Percentiles rank a stretch among this genome's conserved stretches.
phyloP scores from a whole-genome alignment of 345 rosid species.

The Balakata baccata region DNA sequence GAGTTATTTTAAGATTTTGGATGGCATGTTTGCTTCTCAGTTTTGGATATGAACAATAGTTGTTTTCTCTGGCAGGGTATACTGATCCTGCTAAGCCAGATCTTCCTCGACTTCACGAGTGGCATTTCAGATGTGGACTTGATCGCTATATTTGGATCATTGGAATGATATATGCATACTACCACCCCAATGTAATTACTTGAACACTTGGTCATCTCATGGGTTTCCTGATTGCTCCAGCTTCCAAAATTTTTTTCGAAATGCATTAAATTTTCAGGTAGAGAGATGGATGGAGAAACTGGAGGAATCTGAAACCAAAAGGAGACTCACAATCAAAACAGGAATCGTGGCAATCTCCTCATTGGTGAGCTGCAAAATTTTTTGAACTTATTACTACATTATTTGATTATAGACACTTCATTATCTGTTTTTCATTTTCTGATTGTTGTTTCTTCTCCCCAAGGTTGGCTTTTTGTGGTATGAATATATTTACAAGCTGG shows the following conservation, averaged over 20 bases:
- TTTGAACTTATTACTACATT: constrained; percentile 4
- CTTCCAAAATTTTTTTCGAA: constrained; percentile 12
- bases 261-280: constrained; percentile 47
- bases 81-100: constrained; percentile 89
- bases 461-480: constrained; percentile 96
- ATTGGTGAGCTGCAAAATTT: constrained; percentile 49
- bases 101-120: constrained; percentile 76
- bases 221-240: constrained; percentile 9
- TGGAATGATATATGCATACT: constrained; percentile 95
- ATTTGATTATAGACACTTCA: constrained; percentile 11
- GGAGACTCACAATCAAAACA: constrained; percentile 60
- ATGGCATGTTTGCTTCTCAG: neutral
- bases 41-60: constrained; percentile 15
- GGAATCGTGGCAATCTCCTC: constrained; percentile 47
- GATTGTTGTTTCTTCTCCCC: constrained; percentile 15
- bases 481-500: constrained; percentile 86
- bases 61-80: constrained; percentile 52
- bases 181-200: constrained; percentile 75
- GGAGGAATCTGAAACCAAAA: constrained; percentile 84
- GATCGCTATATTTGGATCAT: constrained; percentile 96
- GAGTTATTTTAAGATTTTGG: neutral
- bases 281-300: constrained; percentile 98
- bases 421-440: constrained; percentile 2
- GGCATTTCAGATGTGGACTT: constrained; percentile 99
- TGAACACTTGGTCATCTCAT: constrained; percentile 7